Conservation (phyloP, 352 stramenopile species). For the Blastocystis sp. region DNA sequence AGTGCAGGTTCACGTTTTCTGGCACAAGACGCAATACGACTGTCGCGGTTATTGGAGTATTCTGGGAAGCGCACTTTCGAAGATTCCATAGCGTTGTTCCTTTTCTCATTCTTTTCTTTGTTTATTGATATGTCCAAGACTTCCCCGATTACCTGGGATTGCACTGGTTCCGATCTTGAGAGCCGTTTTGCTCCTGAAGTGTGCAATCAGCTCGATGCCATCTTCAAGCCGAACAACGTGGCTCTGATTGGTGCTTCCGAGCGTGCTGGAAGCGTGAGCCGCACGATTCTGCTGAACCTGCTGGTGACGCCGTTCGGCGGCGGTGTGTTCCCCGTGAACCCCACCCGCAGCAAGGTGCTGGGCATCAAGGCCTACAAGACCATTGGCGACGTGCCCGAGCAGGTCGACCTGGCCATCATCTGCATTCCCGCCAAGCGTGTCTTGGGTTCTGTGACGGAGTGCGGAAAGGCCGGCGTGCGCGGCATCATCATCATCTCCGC, state of each 20-base stretch:
- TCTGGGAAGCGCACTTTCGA: no score
- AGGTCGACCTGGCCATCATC: constrained; percentile 73
- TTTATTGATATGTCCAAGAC: no score
- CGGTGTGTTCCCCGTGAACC: constrained; percentile 73
- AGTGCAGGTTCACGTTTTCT: not conserved
- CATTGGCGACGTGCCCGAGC: constrained; percentile 72
- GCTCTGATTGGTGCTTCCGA: constrained; percentile 73
- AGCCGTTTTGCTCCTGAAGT: constrained; percentile 21
- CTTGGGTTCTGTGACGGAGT: constrained; percentile 72
- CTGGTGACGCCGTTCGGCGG: constrained; percentile 69
- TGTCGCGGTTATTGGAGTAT: no score
- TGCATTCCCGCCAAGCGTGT: constrained; percentile 72
- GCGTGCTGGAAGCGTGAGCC: constrained; percentile 71
- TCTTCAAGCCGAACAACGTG: constrained; percentile 71
- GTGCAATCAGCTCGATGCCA: constrained; percentile 43
- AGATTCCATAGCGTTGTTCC: no score
- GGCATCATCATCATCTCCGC: constrained; percentile 74
- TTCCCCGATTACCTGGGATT: constrained; percentile 24
- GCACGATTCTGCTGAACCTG: constrained; percentile 73
- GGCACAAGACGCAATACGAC: no score
- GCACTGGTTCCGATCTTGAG: constrained; percentile 24
- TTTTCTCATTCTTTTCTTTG: no score
- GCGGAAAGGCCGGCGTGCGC: constrained; percentile 73
- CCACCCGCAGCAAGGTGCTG: constrained; percentile 72
- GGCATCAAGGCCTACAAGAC: constrained; percentile 73